These are phyloP conservation scores for Yamadazyma pseudoaaseri DNA, from an alignment of 1,139 yeast genomes.

Conservation along the genomic window DNA sequence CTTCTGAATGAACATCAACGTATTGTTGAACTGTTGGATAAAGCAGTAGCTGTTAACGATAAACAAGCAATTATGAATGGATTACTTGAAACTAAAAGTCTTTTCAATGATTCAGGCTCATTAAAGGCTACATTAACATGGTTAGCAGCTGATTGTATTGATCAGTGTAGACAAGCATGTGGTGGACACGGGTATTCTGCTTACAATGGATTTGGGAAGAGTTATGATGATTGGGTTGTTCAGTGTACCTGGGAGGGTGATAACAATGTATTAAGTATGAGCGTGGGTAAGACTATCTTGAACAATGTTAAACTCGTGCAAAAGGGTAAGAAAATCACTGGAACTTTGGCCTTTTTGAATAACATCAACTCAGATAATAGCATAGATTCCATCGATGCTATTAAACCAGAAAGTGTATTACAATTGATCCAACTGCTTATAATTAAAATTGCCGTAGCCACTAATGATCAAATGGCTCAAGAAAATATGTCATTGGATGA, in stretches of 20 bases:
- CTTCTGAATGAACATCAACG: conserved; percentile 29
- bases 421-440: conserved; percentile 39
- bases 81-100: conserved; percentile 37
- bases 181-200: conserved; percentile 52
- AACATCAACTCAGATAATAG: conserved; percentile 26
- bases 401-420: conserved; percentile 28
- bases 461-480: conserved; percentile 25
- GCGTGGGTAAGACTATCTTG: conserved; percentile 43
- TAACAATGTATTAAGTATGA: conserved; percentile 44
- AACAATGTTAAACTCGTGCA: conserved; percentile 28
- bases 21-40: conserved; percentile 32
- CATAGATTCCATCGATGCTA: conserved; percentile 25
- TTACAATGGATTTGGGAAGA: conserved; percentile 46
- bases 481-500: conserved; percentile 24
- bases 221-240: conserved; percentile 49
- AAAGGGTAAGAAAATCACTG: conserved; percentile 24
- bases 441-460: conserved; percentile 31
- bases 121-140: conserved; percentile 47
- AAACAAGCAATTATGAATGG: conserved; percentile 29
- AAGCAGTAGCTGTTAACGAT: conserved; percentile 35
- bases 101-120: conserved; percentile 46
- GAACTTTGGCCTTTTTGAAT: conserved; percentile 34
- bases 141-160: conserved; percentile 46
- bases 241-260: conserved; percentile 56
- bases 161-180: conserved; percentile 48